These are phyloP conservation scores for Spongiforma sp. DNA, from an alignment of 1,284 basidiomycete genomes.

Conservation along the genomic window DNA sequence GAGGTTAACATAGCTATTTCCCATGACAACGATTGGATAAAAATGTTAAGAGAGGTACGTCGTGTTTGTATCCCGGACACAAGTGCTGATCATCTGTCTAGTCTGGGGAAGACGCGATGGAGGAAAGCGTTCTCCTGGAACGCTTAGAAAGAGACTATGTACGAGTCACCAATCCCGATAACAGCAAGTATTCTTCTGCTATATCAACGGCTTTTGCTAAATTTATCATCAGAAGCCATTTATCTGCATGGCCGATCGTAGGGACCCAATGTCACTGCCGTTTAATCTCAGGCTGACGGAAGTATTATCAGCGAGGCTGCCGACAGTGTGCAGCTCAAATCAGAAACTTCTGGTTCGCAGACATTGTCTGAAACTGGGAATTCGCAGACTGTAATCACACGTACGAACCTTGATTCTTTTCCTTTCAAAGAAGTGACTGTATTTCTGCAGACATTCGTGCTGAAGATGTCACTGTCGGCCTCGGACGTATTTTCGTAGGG, in stretches of 20 bases:
- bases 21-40: not conserved
- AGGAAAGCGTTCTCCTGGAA: not conserved
- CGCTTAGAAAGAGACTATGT: not conserved
- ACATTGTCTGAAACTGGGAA: too few relatives aligned
- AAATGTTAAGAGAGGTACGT: not conserved
- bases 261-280: not conserved
- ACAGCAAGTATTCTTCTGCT: rapidly evolving
- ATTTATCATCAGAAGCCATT: not conserved
- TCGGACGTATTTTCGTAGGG: slow-evolving; percentile 18
- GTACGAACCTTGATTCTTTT: not conserved
- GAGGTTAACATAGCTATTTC: not conserved
- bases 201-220: not conserved
- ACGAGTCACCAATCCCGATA: not conserved
- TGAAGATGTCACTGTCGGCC: slow-evolving; percentile 2
- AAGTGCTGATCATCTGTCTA: not conserved
- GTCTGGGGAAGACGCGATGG: not conserved
- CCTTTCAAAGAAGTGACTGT: not conserved
- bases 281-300: too few relatives aligned
- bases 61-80: not conserved
- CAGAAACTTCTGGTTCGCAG: not conserved
- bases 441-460: slow-evolving; percentile 12
- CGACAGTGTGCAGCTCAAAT: not conserved
- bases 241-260: not conserved
- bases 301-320: not conserved
- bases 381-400: not conserved